Evolutionary conservation across 768 basidiomycete species (phyloP), one percentile per base, ranked within the genome.

Genomic region (Coprinopsis sp.): DNA sequence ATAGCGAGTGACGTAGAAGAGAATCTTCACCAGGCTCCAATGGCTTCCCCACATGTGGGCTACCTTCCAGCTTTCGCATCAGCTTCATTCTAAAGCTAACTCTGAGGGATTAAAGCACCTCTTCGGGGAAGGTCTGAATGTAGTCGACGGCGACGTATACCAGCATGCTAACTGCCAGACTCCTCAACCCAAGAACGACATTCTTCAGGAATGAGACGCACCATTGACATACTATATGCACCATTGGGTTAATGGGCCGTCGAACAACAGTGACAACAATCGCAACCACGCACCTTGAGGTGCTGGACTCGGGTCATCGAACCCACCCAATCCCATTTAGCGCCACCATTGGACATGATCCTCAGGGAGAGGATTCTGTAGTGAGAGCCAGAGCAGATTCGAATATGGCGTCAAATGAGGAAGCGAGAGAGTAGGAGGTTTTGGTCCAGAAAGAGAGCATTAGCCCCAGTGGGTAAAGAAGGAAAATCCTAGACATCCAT

Each of bases 1-100:
- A 25, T 47, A 51, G 24, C 50, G 42, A 16, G 50, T 51, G 22
- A 47, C 39, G 29, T 47, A 42, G 40, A 47, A 51, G 12, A 51
- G 16, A 10, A 45, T n/a, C 30, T 51, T 51, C 11, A 36, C 45
- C n/a, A 33, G 14, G 25, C 38, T 51, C 46, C 50, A 51, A 23
- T 29, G 13, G 16, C 39, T 24, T 30, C 22, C 38, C 50, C 46
- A 47, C 14, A 51, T 47, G 14, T 39, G 25, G 6, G 6, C 25
- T 6, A 39, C 37, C 37, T 39, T 11, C 6, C 7, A 18, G 30
- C 8, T 8, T 8, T 8, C 30, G n/a, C 30, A n/a, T 8, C 30
- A n/a, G 30, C 30, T 31, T 31, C 30, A 8, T 8, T 31, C 10
- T 31, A n/a, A 31, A 8, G 10, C 8, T 31, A n/a, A n/a, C n/a